Base-by-base conservation (phyloP, 176 grass and related monocot genomes). In the Tillandsia leiboldiana region DNA sequence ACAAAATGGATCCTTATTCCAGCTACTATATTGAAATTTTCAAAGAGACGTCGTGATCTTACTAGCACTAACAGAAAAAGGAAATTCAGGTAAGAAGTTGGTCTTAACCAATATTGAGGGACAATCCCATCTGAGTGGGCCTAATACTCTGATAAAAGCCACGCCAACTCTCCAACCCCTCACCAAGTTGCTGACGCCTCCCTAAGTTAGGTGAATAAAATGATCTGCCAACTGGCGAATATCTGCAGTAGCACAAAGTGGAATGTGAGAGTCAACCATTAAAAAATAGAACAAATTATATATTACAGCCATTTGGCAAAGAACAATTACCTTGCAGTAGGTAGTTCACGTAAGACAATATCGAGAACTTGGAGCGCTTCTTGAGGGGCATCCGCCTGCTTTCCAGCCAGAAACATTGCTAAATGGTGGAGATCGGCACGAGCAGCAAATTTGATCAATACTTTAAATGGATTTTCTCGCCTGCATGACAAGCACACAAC, bases 281-380 rank as follows among this genome's bases (percentile, higher is more conserved):
- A 72, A 71, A 72, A 71, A 13, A 51, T 24, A 14, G 10, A 63
- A 52, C 53, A 73, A 71, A 68, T n/a, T 73, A 73, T 53, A 42
- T 28, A 69, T 64, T 22, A 51, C n/a, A 61, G 33, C 33, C 3
- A 26, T 10, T 5, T 70, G 49, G 61, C 48, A 74, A 53, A 79
- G 50, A 62, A 23, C 26, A 33, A 80, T 65, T 80, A 95, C 91
- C 87, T 82, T 6, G 81, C 73, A 49, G 91, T 95, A 72, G 91
- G 91, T 75, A 95, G 75, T 87, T 95, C 91, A 69, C 91, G 91
- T 11, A 95, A 75, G 56, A 95, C 91, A 70, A 95, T 95, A 66
- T 95, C 91, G 80, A 95, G 91, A 59, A 95, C 91, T 80, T 95
- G 91, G 83, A 95, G 91, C 56, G 91, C 91, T 83, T 95, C 91